A percentile compares a stretch with the other conserved stretches of the same genome.
phyloP scores from a whole-genome alignment of 768 basidiomycete genomes.

The Lactarius pseudohatsudake region DNA sequence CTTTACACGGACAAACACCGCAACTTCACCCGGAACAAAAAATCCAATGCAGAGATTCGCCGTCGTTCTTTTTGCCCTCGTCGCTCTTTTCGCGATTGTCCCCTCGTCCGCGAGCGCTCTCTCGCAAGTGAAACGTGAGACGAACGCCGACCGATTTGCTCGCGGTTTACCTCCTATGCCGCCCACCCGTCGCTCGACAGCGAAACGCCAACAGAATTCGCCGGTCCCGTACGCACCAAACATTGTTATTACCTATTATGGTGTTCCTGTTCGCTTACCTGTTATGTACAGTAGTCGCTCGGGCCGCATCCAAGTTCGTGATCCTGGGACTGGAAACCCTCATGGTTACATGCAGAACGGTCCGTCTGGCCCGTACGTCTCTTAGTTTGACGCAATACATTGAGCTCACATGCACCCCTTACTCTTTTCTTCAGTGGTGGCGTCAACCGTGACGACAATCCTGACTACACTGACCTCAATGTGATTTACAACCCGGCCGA shows the following conservation, averaged over 20 bases:
- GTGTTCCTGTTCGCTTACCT: background rate
- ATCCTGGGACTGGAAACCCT: background rate
- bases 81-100: constrained; percentile 10
- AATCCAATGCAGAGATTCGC: constrained; percentile 11
- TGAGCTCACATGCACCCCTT: background rate
- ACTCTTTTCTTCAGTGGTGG: background rate
- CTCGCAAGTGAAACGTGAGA: background rate
- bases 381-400: background rate
- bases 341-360: background rate
- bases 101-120: background rate
- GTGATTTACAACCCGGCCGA: background rate
- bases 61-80: constrained; percentile 9
- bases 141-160: constrained; percentile 1
- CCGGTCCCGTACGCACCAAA: background rate
- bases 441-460: background rate
- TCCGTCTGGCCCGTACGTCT: background rate
- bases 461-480: background rate
- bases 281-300: background rate
- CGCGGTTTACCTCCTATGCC: constrained; percentile 8
- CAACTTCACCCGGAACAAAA: background rate
- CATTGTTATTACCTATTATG: background rate
- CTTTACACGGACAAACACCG: background rate
- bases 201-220: background rate
- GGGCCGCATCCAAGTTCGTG: constrained; percentile 4
- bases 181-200: background rate